These are phyloP conservation scores for Teunomyces barrocoloradensis DNA, from an alignment of 805 yeast species.

Conservation along the genomic window DNA sequence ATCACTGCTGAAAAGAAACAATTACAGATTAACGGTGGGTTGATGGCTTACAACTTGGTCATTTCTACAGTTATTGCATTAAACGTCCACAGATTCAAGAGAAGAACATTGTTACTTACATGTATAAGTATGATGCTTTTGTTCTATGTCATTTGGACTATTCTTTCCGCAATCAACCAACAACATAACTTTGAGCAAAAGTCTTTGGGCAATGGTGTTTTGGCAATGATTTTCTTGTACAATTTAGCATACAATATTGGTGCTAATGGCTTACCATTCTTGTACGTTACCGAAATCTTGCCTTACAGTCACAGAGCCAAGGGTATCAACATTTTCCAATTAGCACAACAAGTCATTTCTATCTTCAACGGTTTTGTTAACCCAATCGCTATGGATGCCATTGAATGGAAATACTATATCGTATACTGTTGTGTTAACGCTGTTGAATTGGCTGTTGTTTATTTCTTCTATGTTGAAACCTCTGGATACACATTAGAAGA, in stretches of 20 bases:
- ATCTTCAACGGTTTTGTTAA: conserved; percentile 24
- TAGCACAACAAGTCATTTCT: conserved; percentile 16
- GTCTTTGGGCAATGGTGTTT: conserved; percentile 43
- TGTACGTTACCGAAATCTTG: conserved; percentile 44
- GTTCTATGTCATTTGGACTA: conserved; percentile 43
- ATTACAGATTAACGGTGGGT: conserved; percentile 50
- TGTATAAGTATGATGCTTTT: conserved; percentile 37
- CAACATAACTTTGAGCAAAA: conserved; percentile 40
- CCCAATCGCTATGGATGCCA: conserved; percentile 38
- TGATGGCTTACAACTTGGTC: conserved; percentile 46
- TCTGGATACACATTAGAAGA: conserved; percentile 44
- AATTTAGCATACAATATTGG: conserved; percentile 42
- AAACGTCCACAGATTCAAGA: conserved; percentile 21
- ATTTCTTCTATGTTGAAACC: conserved; percentile 41
- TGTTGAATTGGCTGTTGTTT: conserved; percentile 26
- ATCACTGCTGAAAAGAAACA: conserved; percentile 45
- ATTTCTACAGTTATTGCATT: conserved; percentile 21
- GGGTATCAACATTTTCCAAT: conserved; percentile 33
- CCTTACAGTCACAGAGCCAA: conserved; percentile 41
- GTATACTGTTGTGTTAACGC: conserved; percentile 33
- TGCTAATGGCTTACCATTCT: conserved; percentile 44
- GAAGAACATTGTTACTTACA: conserved; percentile 36
- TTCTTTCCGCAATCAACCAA: conserved; percentile 44
- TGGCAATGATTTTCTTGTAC: conserved; percentile 51
- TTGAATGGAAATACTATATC: conserved; percentile 44